Evolutionary conservation across 2,329 filamentous ascomycete species (phyloP), one percentile per base, ranked within the genome.

Genomic region (Hypoxylon rubiginosum): DNA sequence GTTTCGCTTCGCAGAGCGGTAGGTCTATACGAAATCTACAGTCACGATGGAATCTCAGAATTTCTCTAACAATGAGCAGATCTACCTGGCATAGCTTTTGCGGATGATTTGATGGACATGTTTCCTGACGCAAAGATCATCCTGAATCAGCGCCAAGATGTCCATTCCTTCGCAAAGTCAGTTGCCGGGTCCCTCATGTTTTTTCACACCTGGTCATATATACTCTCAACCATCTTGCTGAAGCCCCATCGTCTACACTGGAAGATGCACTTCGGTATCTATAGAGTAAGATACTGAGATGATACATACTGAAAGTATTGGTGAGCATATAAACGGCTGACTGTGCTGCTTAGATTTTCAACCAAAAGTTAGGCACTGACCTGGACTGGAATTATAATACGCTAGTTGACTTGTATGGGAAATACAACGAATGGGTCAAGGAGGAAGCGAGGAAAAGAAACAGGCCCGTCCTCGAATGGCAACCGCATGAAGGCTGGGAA

Each of bases 401-500:
- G 43, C 69, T 45, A 6, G 41, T 45, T 11, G 41, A 45, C 17
- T 45, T 17, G 13, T 76, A 74, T 64, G 67, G 71, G 26, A 45
- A n/a, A n/a, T 58, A 74, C 65, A 53, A 74, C 69, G 65, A 64
- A 8, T 70, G 69, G 15, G 73, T 79, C 0, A 66, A 73, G 13
- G 59, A 63, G 1, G 75, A 79, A 28, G 77, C 77, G 2, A 72
- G 64, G 63, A 75, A 73, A 59, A 67, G 76, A 2, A 74, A 74
- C 3, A 74, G 75, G 11, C 28, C 36, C 0, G 56, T 70, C 13
- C 39, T 62, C 50, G 78, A 81, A 68, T 79, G 76, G 56, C 73
- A 78, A 61, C 74, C 79, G 0, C 72, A 77, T 53, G 78, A 83
- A 36, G 82, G 81, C 0, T 84, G 82, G 82, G 76, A 74, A 36